Base-by-base conservation (phyloP, 1,284 basidiomycete genomes). In the Phenoliferia sp. region DNA sequence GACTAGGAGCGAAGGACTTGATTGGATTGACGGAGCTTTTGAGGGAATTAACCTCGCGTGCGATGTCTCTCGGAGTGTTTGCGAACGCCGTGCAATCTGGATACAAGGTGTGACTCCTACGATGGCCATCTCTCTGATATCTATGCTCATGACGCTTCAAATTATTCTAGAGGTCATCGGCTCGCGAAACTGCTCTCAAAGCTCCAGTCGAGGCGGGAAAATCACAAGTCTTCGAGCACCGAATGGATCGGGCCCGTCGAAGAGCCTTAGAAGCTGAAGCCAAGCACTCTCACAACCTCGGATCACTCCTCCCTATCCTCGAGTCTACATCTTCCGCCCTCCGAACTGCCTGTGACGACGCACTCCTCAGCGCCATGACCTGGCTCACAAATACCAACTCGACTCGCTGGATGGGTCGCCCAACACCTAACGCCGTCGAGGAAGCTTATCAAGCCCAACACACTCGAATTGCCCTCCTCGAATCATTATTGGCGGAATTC, bases 401-500 rank as follows among this genome's bases (percentile, higher is more conserved):
- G 26, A 33, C 32, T n/a, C 59, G 69, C 1, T 71, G 67, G 67
- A 16, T n/a, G 2, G 44, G 29, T 22, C 32, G 31, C 26, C 39
- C 50, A 22, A 61, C 56, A 26, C 33, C 83, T 0, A 77, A 76
- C 15, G 73, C 79, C 26, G 69, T 83, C 17, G 78, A 12, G 80
- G 71, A 73, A 9, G 67, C 44, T 64, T 78, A 79, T 48, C 70
- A 77, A 36, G 33, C 69, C 17, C 64, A 74, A n/a, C 62, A 73
- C 4, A 29, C 29, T 0, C 57, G 67, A 31, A 69, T 79, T 15
- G 63, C 71, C 36, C 77, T 76, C 5, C 78, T 86, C 16, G 81
- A 84, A 64, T 76, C 70, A 0, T 79, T 82, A 0, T 63, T 86
- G 19, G 76, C 72, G 7, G 78, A 76, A 19, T 86, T 84, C 76